Conservation (phyloP, 2,329 filamentous ascomycete species). For the Penicillium sp. region DNA sequence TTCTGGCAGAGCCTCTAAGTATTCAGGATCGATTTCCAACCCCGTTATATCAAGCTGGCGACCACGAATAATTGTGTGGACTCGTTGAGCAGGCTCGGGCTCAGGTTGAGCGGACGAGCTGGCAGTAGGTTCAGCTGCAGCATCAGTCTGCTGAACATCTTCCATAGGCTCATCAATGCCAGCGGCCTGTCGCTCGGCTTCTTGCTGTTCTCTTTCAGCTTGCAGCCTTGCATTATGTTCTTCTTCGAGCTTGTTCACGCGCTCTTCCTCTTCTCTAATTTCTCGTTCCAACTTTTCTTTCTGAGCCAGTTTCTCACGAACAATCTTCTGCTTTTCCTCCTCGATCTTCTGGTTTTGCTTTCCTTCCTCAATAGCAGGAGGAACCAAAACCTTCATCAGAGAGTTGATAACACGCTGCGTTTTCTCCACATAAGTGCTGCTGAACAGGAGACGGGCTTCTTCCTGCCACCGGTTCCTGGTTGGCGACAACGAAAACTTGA, state of each 20-base stretch:
- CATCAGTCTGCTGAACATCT: slow-evolving; percentile 64
- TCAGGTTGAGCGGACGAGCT: slow-evolving; percentile 23
- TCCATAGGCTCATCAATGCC: slow-evolving; percentile 66
- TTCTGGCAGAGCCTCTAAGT: slow-evolving; percentile 94
- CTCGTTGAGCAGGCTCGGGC: slow-evolving; percentile 56
- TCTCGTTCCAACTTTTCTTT: slow-evolving; percentile 64
- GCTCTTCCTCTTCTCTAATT: slow-evolving; percentile 69
- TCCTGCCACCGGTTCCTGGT: slow-evolving; percentile 83
- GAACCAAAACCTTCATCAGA: slow-evolving; percentile 73
- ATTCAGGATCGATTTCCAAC: slow-evolving; percentile 90
- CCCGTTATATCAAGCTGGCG: slow-evolving; percentile 90
- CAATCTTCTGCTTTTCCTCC: slow-evolving; percentile 56
- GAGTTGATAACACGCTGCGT: slow-evolving; percentile 66
- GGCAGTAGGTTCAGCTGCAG: slow-evolving; percentile 27
- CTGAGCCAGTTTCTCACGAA: slow-evolving; percentile 63
- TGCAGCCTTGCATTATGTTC: slow-evolving; percentile 63
- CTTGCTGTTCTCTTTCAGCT: slow-evolving; percentile 64
- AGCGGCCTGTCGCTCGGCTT: slow-evolving; percentile 54
- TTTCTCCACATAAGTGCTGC: slow-evolving; percentile 66
- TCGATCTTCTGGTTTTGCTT: slow-evolving; percentile 66
- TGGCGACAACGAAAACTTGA: slow-evolving; percentile 69
- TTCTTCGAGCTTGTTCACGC: slow-evolving; percentile 68
- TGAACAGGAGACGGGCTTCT: slow-evolving; percentile 85
- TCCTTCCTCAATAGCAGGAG: slow-evolving; percentile 79
- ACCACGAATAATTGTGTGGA: slow-evolving; percentile 81